These are phyloP conservation scores for Neofusicoccum umdonicola DNA, from an alignment of 2,329 filamentous ascomycete species.

Conservation along the genomic window DNA sequence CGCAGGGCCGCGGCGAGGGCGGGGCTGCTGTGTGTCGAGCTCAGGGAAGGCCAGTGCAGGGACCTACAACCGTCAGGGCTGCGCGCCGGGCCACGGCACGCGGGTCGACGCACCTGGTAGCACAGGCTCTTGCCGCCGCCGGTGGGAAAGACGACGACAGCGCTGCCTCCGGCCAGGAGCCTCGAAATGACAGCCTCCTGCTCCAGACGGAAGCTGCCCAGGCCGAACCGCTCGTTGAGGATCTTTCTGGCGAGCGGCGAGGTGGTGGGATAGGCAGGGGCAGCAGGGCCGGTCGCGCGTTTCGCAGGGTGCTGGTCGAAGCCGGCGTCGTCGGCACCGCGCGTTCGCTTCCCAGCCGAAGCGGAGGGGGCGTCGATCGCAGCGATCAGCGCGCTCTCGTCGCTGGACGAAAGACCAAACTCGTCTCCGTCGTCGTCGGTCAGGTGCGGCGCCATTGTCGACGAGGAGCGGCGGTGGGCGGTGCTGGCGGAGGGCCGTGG, in stretches of 20 bases:
- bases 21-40: slow-evolving; percentile 33
- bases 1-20: slow-evolving; percentile 25
- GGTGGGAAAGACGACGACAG: slow-evolving; percentile 45
- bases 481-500: neutral
- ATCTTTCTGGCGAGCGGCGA: slow-evolving; percentile 30
- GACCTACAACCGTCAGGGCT: slow-evolving; percentile 22
- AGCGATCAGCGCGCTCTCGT: slow-evolving; percentile 25
- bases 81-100: neutral
- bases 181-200: slow-evolving; percentile 46
- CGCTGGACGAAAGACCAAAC: slow-evolving; percentile 25
- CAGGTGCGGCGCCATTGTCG: neutral
- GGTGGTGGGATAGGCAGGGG: slow-evolving; percentile 9
- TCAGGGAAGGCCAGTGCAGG: slow-evolving; percentile 45
- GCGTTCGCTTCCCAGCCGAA: neutral
- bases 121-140: slow-evolving; percentile 45
- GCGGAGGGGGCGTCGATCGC: neutral
- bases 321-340: neutral
- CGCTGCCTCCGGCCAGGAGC: slow-evolving; percentile 44
- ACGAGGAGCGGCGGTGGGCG: neutral
- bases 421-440: slow-evolving; percentile 22
- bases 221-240: slow-evolving; percentile 42
- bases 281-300: neutral
- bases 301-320: neutral
- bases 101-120: slow-evolving; percentile 34
- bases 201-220: slow-evolving; percentile 44